phyloP scores from a whole-genome alignment of 768 basidiomycete species.

The Lentinula guzmanii region DNA sequence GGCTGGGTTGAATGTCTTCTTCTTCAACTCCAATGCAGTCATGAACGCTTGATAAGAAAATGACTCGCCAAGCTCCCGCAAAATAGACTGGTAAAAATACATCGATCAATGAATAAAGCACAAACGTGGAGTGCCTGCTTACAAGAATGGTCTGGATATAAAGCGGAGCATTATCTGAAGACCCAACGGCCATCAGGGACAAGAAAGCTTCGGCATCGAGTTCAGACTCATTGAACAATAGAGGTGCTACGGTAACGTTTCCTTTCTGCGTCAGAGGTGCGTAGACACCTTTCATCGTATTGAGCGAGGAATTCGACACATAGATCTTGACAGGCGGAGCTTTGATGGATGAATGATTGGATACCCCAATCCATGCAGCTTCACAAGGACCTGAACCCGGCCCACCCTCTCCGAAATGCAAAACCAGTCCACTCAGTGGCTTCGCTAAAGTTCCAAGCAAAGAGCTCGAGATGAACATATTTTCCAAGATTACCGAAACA shows the following conservation, averaged over 20 bases:
- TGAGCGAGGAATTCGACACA: conserved; percentile 56
- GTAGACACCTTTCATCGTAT: conserved; percentile 56
- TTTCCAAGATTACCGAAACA: conserved; percentile 61
- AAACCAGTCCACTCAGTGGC: conserved; percentile 55
- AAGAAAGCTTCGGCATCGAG: conserved; percentile 64
- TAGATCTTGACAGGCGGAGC: conserved; percentile 40
- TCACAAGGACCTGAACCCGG: conserved; percentile 52
- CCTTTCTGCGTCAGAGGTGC: conserved; percentile 33
- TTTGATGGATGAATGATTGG: conserved; percentile 22
- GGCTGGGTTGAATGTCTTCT: conserved; percentile 46
- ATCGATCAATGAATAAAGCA: background rate
- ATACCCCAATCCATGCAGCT: conserved; percentile 52
- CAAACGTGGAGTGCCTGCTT: conserved; percentile 12
- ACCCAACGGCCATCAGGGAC: conserved; percentile 69
- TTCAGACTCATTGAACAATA: conserved; percentile 52
- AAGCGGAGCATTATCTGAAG: conserved; percentile 55
- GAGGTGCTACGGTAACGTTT: conserved; percentile 44
- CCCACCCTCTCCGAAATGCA: conserved; percentile 70
- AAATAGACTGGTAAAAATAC: conserved; percentile 36
- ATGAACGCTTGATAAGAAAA: conserved; percentile 50
- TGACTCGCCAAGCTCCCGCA: conserved; percentile 57
- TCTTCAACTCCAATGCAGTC: conserved; percentile 35
- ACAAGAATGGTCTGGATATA: conserved; percentile 69
- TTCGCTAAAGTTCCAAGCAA: conserved; percentile 46
- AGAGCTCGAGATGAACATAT: conserved; percentile 55